Percentiles rank a stretch among this genome's conserved stretches.
These are phyloP conservation scores for Nothopassalora personata DNA, from an alignment of 2,329 filamentous ascomycete species.

Conservation along the genomic window DNA sequence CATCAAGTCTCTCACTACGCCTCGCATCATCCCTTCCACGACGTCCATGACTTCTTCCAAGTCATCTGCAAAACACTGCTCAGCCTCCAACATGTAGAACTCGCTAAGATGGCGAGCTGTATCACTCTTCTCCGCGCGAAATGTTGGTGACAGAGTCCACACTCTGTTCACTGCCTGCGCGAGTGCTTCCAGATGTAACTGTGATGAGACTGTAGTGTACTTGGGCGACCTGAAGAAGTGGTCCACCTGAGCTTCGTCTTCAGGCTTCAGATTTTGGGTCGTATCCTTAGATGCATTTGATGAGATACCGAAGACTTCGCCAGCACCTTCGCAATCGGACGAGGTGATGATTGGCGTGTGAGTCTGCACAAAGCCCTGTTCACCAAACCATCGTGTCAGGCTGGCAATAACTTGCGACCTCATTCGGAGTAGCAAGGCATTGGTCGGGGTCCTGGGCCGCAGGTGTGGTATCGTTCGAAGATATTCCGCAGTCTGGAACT, in stretches of 20 bases:
- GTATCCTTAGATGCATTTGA: constrained; percentile 22
- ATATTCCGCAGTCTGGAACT: constrained; percentile 86
- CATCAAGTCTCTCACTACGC: constrained; percentile 48
- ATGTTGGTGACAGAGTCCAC: constrained; percentile 90
- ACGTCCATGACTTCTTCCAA: constrained; percentile 69
- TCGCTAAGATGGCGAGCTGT: constrained; percentile 91
- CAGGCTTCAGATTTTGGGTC: constrained; percentile 39
- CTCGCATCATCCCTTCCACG: constrained; percentile 71
- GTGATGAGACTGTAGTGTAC: constrained; percentile 90
- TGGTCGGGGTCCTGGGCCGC: constrained; percentile 72
- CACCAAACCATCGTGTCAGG: constrained; percentile 69
- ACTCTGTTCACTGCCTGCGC: constrained; percentile 83
- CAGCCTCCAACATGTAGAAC: constrained; percentile 97
- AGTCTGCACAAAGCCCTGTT: constrained; percentile 68
- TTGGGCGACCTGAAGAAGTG: constrained; percentile 80
- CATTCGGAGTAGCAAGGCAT: constrained; percentile 73
- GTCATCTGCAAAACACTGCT: constrained; percentile 71
- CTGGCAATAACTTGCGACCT: constrained; percentile 73
- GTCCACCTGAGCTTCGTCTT: constrained; percentile 34
- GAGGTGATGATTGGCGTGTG: constrained; percentile 94
- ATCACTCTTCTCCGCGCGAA: constrained; percentile 88
- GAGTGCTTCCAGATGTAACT: constrained; percentile 89
- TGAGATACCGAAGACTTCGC: constrained; percentile 77
- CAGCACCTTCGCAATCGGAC: constrained; percentile 93
- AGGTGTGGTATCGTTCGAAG: constrained; percentile 85